Evolutionary conservation across 2,329 filamentous ascomycete genomes (phyloP), one percentile per base, ranked within the genome.

Genomic region (Fusarium concolor): DNA sequence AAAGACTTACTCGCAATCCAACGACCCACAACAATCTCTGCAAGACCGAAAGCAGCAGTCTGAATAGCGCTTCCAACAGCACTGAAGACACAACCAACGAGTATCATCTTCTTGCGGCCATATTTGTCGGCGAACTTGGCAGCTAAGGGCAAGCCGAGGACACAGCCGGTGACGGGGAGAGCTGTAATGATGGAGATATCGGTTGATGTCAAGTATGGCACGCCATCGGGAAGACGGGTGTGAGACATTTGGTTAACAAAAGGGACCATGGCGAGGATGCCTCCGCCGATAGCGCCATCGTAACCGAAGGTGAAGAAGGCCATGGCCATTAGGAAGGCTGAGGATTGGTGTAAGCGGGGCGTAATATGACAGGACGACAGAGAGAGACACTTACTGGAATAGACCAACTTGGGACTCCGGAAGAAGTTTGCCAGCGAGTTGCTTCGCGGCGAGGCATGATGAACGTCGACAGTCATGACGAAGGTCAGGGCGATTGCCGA

Each of bases 261-360:
- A 6, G 46, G 46, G 1, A 28, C 46, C 33, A 50, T 50, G 33
- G 46, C 46, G 4, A 50, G 33, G 22, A 50, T 20, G 6, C 46
- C 46, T 10, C 46, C 17, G 7, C 6, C 18, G 10, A 50, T 50
- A 10, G 46, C 5, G 4, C 46, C 46, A 12, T 50, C 46, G 15
- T 50, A 50, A 12, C 46, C 46, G 18, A 50, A 50, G 17, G 46
- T 50, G n/a, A 50, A 50, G 46, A 50, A 50, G 46, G 46, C 46
- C 46, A 39, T 20, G 4, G 46, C 22, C 22, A 50, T 39, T 17
- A 50, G 46, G 33, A 50, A 50, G n/a, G 46, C 33, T 50, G 31
- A 17, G 2, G 8, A 4, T 1, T 28, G 1, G 10, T 6, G n/a
- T 50, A 6, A 50, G 14, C 14, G 20, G 4, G 2, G 6, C 4